These are phyloP conservation scores for Datisca glomerata DNA, from an alignment of 306 rosid species.

Conservation along the genomic window DNA sequence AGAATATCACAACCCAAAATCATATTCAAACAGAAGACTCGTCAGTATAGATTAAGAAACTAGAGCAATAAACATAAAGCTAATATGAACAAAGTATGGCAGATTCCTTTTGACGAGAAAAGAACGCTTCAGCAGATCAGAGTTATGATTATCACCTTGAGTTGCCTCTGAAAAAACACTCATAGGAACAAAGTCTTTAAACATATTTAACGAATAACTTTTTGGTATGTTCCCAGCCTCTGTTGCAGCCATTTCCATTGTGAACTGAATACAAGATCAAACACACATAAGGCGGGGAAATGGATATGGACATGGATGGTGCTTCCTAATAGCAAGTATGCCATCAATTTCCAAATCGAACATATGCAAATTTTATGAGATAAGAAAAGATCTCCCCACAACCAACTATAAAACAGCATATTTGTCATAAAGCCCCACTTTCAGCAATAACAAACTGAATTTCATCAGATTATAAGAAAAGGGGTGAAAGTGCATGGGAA, in stretches of 20 bases:
- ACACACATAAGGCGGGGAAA: constrained; percentile 12
- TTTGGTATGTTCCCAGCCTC: constrained; percentile 54
- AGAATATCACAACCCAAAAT: no score
- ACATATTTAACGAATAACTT: constrained; percentile 75
- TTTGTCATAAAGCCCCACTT: no score
- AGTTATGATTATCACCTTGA: constrained; percentile 52
- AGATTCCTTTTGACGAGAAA: not conserved
- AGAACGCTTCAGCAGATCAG: constrained; percentile 2
- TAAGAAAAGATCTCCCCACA: no score
- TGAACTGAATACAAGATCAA: constrained; percentile 45
- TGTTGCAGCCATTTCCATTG: constrained; percentile 76
- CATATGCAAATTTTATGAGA: no score
- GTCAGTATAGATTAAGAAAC: no score
- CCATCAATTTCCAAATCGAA: no score
- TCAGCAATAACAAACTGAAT: no score
- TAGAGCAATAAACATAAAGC: constrained; percentile 2
- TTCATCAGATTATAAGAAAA: no score
- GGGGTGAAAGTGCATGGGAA: no score
- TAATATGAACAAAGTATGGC: not conserved
- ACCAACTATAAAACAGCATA: no score
- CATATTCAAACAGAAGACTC: no score
- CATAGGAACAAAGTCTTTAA: constrained; percentile 91
- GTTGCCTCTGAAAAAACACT: constrained; percentile 75
- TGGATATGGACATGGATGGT: not conserved
- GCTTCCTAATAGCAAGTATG: constrained; percentile 1